Conservation (phyloP, 2,329 filamentous ascomycete species). For the Pseudogymnoascus sp. region DNA sequence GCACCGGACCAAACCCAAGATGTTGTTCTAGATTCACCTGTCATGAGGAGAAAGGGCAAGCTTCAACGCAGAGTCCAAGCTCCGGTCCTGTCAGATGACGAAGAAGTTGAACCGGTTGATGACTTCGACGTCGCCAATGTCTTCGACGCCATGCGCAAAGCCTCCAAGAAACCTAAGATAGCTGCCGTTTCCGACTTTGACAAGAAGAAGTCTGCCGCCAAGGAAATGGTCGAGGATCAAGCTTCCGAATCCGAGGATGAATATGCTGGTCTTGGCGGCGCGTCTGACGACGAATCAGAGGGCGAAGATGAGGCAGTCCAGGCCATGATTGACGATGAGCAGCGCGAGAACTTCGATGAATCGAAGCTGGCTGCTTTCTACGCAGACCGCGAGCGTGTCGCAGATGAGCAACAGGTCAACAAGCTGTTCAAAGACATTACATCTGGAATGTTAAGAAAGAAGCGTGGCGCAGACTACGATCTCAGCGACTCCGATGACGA, state of each 20-base stretch:
- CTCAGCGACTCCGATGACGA: conserved; percentile 89
- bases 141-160: conserved; percentile 57
- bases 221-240: conserved; percentile 82
- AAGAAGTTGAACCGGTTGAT: conserved; percentile 26
- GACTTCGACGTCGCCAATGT: conserved; percentile 33
- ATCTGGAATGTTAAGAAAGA: conserved; percentile 76
- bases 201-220: conserved; percentile 80
- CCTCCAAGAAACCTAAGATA: conserved; percentile 47
- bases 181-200: conserved; percentile 54
- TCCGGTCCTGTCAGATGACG: conserved; percentile 35
- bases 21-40: conserved; percentile 52
- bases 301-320: conserved; percentile 61
- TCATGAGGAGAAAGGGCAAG: conserved; percentile 53
- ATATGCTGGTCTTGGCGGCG: conserved; percentile 87
- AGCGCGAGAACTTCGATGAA: conserved; percentile 69
- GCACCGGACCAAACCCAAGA: conserved; percentile 26
- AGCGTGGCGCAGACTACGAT: conserved; percentile 72
- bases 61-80: conserved; percentile 40
- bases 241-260: conserved; percentile 98
- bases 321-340: conserved; percentile 85
- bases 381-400: conserved; percentile 69
- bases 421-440: conserved; percentile 91
- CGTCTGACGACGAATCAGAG: conserved; percentile 75
- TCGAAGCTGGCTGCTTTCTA: conserved; percentile 69
- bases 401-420: conserved; percentile 80